Evolutionary conservation across 106 monocot genomes (phyloP), one percentile per base, ranked within the genome.

Genomic region (Phalaenopsis aphrodite): DNA sequence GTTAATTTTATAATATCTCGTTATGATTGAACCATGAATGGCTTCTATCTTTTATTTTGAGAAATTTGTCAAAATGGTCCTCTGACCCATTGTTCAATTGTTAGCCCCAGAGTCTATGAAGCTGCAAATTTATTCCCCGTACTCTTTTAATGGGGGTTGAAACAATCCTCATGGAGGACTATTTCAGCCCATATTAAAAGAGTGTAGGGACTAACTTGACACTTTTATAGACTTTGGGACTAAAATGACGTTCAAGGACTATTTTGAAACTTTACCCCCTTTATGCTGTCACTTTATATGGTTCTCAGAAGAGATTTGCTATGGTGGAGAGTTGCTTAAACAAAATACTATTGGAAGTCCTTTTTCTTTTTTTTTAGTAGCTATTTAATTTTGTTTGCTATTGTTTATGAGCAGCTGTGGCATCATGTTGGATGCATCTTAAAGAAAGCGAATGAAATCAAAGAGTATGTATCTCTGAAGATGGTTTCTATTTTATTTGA

Each of bases 391-490:
- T 37, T 73, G 21, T 72, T 74, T 47, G 38, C 41, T 58, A 7
- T 75, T 75, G 55, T 42, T 48, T 24, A 2, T 74, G 37, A 58
- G 43, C 94, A 98, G 98, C 88, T 93, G 91, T 98, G 98, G 98
- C 92, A 98, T 87, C 98, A 98, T 91, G 98, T 94, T 49, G 78
- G 82, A 78, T 94, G 98, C 86, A 88, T 98, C 67, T 84, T 98
- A 80, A 92, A 88, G 87, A 94, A 91, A 78, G 85, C 77, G 74
- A 94, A 91, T 73, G 94, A 92, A 86, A 98, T 98, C 37, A 98
- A 94, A 91, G 84, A 84, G 94, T 98, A 90, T 49, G 90, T 84
- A 6, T 47, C 56, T 75, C 24, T 14, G 39, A 64, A 55, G 58
- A 24, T 72, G 36, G 52, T 76, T 21, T 19, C 18, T 37, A 52